Conservation (phyloP, 2,329 filamentous ascomycete genomes). For the Fusarium nematophilum region DNA sequence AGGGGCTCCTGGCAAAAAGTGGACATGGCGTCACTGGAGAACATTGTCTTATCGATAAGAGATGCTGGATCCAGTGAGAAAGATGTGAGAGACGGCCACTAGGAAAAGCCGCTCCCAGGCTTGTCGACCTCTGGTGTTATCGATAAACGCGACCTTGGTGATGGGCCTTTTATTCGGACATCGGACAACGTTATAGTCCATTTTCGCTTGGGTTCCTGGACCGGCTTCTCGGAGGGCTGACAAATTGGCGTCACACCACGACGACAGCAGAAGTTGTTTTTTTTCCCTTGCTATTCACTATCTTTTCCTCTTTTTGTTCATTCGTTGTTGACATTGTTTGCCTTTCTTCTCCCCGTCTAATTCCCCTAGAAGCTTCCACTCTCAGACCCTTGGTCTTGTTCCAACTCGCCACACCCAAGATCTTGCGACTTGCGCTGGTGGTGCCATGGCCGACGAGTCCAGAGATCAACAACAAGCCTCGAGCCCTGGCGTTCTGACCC, state of each 20-base stretch:
- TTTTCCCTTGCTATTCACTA: neutral
- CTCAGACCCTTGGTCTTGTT: slow-evolving; percentile 14
- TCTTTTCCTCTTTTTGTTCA: slow-evolving; percentile 3
- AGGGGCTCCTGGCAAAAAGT: slow-evolving; percentile 34
- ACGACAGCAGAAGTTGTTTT: slow-evolving; percentile 14
- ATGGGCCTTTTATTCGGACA: slow-evolving; percentile 2
- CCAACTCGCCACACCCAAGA: slow-evolving; percentile 15
- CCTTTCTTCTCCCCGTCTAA: neutral
- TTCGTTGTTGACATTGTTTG: slow-evolving; percentile 1
- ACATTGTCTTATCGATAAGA: slow-evolving; percentile 36
- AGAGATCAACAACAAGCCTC: slow-evolving; percentile 37
- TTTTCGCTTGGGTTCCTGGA: slow-evolving; percentile 2
- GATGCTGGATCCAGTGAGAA: too few species aligned
- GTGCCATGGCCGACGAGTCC: slow-evolving; percentile 44
- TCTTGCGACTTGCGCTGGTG: slow-evolving; percentile 23
- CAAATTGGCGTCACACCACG: slow-evolving; percentile 41
- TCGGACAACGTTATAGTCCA: neutral
- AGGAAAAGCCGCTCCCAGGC: too few species aligned
- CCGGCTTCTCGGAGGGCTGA: slow-evolving; percentile 29
- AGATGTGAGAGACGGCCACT: slow-evolving; percentile 1
- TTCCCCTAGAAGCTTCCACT: slow-evolving; percentile 16
- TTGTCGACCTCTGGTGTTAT: neutral
- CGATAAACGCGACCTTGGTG: slow-evolving; percentile 2
- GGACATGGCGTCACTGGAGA: slow-evolving; percentile 11
- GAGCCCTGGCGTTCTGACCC: slow-evolving; percentile 36